Percentiles rank a stretch among this genome's conserved stretches.
Evolutionary conservation across 2,329 filamentous ascomycete species (phyloP).

Genomic region (Trichocomaceae sp.): DNA sequence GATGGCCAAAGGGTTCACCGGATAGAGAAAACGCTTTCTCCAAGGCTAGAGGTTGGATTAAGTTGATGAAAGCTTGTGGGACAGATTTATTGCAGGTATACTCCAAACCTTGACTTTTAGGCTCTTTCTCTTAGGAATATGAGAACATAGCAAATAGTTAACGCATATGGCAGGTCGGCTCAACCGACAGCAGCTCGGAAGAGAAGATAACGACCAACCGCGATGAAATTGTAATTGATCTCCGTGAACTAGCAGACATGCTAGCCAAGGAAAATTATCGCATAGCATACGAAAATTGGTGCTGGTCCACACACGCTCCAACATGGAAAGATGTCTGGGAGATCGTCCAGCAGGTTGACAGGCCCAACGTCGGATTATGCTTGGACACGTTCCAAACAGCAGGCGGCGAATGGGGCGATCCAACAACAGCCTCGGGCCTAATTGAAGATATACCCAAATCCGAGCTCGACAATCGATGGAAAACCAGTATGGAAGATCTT

Average conservation of each 20-base stretch:
- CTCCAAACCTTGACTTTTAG: neutral
- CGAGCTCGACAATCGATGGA: constrained; percentile 48
- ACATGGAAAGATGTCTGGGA: constrained; percentile 64
- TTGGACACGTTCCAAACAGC: constrained; percentile 73
- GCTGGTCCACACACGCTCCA: constrained; percentile 66
- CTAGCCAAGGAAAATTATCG: constrained; percentile 52
- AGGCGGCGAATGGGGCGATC: constrained; percentile 67
- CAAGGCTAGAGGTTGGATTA: constrained; percentile 60
- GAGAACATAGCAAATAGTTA: neutral
- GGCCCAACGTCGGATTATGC: constrained; percentile 64
- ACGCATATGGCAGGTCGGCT: constrained; percentile 43
- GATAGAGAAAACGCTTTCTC: constrained; percentile 58
- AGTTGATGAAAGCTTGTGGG: constrained; percentile 63
- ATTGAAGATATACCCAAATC: constrained; percentile 44
- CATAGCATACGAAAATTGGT: constrained; percentile 76
- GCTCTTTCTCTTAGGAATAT: neutral
- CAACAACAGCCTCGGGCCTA: constrained; percentile 56
- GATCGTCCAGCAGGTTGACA: constrained; percentile 57
- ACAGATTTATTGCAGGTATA: constrained; percentile 64
- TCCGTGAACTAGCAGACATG: constrained; percentile 58
- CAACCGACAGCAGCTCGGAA: constrained; percentile 53
- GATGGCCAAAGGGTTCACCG: constrained; percentile 55
- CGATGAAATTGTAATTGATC: constrained; percentile 52
- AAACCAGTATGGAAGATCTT: constrained; percentile 52
- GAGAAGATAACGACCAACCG: constrained; percentile 47